These are phyloP conservation scores for Tephrocybe sp. DNA, from an alignment of 768 basidiomycete genomes.

Conservation along the genomic window DNA sequence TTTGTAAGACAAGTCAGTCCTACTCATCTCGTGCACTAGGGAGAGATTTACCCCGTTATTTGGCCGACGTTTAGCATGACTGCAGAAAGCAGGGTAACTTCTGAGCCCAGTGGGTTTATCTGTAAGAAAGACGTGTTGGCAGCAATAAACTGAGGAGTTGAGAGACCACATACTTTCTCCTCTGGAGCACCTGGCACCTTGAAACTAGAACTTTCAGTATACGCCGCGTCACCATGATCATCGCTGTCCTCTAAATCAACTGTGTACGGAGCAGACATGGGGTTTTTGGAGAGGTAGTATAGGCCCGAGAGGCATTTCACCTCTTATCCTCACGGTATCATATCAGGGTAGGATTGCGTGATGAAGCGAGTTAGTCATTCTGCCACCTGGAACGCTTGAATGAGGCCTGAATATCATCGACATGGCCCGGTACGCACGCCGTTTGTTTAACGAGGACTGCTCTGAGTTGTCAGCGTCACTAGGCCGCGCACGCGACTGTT, in stretches of 20 bases:
- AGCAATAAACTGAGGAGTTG: not conserved
- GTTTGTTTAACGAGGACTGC: no score
- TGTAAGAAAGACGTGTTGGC: no score
- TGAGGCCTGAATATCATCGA: no score
- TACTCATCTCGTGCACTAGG: not conserved
- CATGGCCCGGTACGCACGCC: no score
- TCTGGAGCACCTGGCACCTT: constrained; percentile 21
- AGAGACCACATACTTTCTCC: constrained; percentile 21
- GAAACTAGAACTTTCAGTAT: not conserved
- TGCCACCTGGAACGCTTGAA: no score
- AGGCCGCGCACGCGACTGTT: no score
- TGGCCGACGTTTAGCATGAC: constrained; percentile 36
- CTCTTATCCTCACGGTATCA: constrained; percentile 2
- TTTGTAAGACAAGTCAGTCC: constrained; percentile 8
- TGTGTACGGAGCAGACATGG: not conserved
- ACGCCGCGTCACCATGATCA: not conserved
- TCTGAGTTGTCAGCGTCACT: no score
- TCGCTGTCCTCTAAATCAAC: not conserved
- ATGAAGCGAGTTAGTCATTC: constrained; percentile 2
- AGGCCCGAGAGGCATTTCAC: no score
- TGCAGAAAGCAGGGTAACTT: constrained; percentile 35
- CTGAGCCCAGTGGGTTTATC: constrained; percentile 29
- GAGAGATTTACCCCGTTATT: constrained; percentile 13
- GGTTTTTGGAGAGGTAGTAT: not conserved
- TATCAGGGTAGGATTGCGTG: constrained; percentile 14